Percentiles rank a stretch among this genome's conserved stretches.
Evolutionary conservation across 1,284 basidiomycete species (phyloP).

Genomic region (Ganoderma lingzhi): DNA sequence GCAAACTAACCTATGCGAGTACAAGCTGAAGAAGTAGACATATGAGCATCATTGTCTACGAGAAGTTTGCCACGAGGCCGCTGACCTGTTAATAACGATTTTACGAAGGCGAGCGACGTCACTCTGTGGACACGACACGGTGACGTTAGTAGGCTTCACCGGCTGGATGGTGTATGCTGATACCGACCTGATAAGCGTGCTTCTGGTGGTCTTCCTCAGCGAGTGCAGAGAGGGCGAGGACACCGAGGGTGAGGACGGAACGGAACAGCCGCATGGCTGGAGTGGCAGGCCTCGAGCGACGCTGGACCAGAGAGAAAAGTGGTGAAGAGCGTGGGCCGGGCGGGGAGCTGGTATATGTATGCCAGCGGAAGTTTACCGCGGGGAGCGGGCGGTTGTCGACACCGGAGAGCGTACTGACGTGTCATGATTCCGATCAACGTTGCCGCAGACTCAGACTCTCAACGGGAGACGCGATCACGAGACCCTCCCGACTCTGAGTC

Average conservation of each 20-base stretch:
- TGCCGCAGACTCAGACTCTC: slow-evolving; percentile 5
- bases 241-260: slow-evolving; percentile 59
- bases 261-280: slow-evolving; percentile 67
- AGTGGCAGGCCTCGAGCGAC: slow-evolving; percentile 11
- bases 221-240: slow-evolving; percentile 56
- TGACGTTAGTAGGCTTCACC: slow-evolving; percentile 9
- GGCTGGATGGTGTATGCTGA: not conserved
- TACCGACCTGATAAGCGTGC: slow-evolving; percentile 81
- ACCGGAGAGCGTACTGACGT: slow-evolving; percentile 30
- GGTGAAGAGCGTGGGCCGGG: slow-evolving; percentile 6
- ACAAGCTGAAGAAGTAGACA: slow-evolving; percentile 45
- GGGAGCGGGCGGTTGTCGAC: not conserved
- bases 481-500: slow-evolving; percentile 5
- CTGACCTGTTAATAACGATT: slow-evolving; percentile 89
- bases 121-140: slow-evolving; percentile 59
- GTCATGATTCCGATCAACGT: slow-evolving; percentile 27
- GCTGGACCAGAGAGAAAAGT: slow-evolving; percentile 12
- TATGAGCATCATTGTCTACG: not conserved
- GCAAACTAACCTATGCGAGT: slow-evolving; percentile 71
- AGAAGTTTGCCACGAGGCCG: not conserved
- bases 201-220: slow-evolving; percentile 69
- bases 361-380: slow-evolving; percentile 13
- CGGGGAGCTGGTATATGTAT: slow-evolving; percentile 26
- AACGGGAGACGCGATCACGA: slow-evolving; percentile 35
- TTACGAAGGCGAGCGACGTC: slow-evolving; percentile 91